phyloP scores from a whole-genome alignment of 1,284 basidiomycete species.

The Leccinum solheimii region DNA sequence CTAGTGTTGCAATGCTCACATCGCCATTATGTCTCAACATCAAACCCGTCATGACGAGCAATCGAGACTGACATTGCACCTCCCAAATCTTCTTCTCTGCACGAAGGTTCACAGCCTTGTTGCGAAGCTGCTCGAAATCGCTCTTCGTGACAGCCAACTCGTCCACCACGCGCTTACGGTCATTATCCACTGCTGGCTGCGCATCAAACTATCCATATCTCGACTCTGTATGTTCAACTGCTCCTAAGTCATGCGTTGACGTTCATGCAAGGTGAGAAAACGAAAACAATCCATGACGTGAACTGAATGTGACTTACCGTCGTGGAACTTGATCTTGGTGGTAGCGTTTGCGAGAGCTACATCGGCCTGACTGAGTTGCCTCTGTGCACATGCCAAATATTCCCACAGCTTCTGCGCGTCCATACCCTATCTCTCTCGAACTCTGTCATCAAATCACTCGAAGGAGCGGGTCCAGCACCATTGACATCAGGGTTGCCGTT shows the following conservation, averaged over 20 bases:
- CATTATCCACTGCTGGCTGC: conserved; percentile 70
- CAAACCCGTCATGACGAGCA: neutral
- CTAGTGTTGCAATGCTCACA: neutral
- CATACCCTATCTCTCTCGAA: conserved; percentile 72
- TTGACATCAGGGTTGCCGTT: conserved; percentile 37
- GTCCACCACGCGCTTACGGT: conserved; percentile 61
- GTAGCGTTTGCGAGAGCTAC: conserved; percentile 77
- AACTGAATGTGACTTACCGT: conserved; percentile 47
- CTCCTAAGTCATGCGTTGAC: conserved; percentile 65
- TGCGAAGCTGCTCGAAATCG: conserved; percentile 56
- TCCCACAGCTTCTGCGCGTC: conserved; percentile 72
- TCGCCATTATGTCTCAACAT: conserved; percentile 6
- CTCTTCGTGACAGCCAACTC: conserved; percentile 60
- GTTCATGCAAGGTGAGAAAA: conserved; percentile 35
- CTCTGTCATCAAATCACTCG: conserved; percentile 46
- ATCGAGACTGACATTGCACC: conserved; percentile 44
- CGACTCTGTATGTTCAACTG: conserved; percentile 55
- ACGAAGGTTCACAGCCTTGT: conserved; percentile 81
- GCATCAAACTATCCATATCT: conserved; percentile 62
- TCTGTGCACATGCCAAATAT: conserved; percentile 63
- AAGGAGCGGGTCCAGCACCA: conserved; percentile 27
- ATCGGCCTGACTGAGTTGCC: conserved; percentile 65
- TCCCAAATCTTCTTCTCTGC: conserved; percentile 94
- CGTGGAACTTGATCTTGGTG: conserved; percentile 74
- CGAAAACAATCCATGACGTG: neutral